Base-by-base conservation (phyloP, 208 protist genomes). In the Trypanosoma scelopori region DNA sequence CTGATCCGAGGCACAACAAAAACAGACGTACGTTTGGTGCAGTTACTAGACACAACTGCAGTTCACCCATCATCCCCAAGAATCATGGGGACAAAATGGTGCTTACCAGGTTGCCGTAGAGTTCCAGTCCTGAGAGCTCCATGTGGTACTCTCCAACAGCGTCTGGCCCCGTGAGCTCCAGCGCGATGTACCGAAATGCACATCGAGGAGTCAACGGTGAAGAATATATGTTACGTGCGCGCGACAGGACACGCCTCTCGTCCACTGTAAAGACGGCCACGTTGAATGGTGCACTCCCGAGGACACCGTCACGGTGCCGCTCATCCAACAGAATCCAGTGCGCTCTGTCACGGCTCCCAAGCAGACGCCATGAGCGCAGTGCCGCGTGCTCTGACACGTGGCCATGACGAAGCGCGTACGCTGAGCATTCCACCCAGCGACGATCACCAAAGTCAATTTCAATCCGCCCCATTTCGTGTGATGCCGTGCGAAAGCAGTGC, bases 381-480 rank as follows among this genome's bases (percentile, higher is more conserved):
- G 67, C 67, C 5, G 42, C 67, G 35, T 73, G 67, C 48, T 57
- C 39, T 11, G 35, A n/a, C 18, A 18, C 25, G 37, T 67, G 28
- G 18, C 67, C 67, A 30, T 73, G 67, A 46, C 59, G 67, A n/a
- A 73, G 22, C 28, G 59, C 49, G 35, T 73, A 73, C 9, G 49
- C 67, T 13, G 18, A 30, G 30, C 56, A 65, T 27, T 65, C 57
- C 15, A 73, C 51, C 50, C 67, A 56, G 2, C 67, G 45, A 11
- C 58, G 5, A 43, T 65, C 58, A n/a, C 67, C 59, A 48, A 73
- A 73, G 20, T 73, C 67, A 43, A 73, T 28, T 48, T 66, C 50
- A 18, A 73, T 49, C 18, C 50, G 46, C 9, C 32, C 28, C 13
- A 37, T 37, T 39, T 62, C 37, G 16, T 41, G 27, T 28, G 65